phyloP scores from a whole-genome alignment of 2,329 filamentous ascomycete species.

The Fusarium agapanthi region DNA sequence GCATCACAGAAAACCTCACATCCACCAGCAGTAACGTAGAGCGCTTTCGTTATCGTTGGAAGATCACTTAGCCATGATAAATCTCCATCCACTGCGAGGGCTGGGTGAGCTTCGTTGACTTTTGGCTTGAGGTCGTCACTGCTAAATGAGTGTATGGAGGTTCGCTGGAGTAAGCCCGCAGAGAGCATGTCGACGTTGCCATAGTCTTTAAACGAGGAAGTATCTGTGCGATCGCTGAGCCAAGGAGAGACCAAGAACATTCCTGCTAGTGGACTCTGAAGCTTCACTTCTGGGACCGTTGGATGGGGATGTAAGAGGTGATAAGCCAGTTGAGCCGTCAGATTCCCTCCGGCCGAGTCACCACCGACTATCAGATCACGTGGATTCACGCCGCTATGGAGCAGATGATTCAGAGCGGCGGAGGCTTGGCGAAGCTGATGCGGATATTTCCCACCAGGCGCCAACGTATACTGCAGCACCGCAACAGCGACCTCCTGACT shows the following conservation, averaged over 20 bases:
- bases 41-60: fast-evolving
- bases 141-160: neutral
- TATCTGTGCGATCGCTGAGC: neutral
- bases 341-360: neutral
- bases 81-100: neutral
- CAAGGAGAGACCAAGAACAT: neutral
- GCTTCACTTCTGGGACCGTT: neutral
- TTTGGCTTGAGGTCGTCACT: neutral
- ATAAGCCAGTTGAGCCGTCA: neutral
- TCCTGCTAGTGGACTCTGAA: neutral
- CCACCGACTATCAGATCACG: neutral
- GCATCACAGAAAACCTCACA: neutral
- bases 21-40: neutral
- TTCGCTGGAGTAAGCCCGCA: neutral
- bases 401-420: fast-evolving
- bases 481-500: neutral
- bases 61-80: neutral
- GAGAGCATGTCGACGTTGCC: neutral
- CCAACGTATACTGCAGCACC: neutral
- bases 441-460: neutral
- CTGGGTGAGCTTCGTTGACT: neutral
- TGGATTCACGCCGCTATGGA: neutral
- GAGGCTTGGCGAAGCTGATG: neutral
- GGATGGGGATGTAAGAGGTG: neutral
- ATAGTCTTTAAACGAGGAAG: fast-evolving